A percentile compares a stretch with the other conserved stretches of the same genome.
These are phyloP conservation scores for Cucurbitaria berberidis DNA, from an alignment of 2,329 filamentous ascomycete genomes.

Conservation along the genomic window DNA sequence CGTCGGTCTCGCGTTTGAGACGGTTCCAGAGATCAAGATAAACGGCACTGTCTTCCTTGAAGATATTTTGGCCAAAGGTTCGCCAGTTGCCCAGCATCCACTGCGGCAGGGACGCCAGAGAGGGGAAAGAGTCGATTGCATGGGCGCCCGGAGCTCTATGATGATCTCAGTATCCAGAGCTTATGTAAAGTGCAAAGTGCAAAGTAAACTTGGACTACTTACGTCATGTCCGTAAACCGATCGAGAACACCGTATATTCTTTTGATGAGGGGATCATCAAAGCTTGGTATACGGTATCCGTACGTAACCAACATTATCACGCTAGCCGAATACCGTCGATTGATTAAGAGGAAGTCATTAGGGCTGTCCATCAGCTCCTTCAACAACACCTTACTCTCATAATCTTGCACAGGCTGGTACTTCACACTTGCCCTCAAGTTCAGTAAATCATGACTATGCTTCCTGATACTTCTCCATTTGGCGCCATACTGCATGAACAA, in stretches of 20 bases:
- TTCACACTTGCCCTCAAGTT: conserved; percentile 38
- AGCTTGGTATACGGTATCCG: conserved; percentile 44
- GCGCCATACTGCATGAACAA: conserved; percentile 52
- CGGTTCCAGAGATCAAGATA: conserved; percentile 44
- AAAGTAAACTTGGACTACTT: neutral
- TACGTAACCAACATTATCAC: conserved; percentile 46
- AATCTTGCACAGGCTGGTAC: conserved; percentile 53
- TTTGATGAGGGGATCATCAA: conserved; percentile 40
- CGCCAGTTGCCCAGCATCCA: conserved; percentile 41
- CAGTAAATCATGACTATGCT: conserved; percentile 42
- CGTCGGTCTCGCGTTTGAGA: conserved; percentile 38
- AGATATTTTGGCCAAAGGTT: conserved; percentile 29
- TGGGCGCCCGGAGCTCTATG: conserved; percentile 30
- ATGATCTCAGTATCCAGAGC: neutral
- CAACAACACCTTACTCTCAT: conserved; percentile 56
- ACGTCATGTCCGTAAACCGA: conserved; percentile 41
- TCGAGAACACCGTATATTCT: conserved; percentile 41
- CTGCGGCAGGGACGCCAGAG: conserved; percentile 37
- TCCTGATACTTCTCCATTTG: conserved; percentile 47
- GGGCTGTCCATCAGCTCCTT: conserved; percentile 50
- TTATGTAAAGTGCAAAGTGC: neutral
- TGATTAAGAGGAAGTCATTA: conserved; percentile 40
- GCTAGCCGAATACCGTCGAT: conserved; percentile 40
- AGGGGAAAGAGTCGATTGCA: conserved; percentile 40
- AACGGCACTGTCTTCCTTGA: conserved; percentile 39